phyloP scores from a whole-genome alignment of 2,329 filamentous ascomycete genomes.

The Penicillium psychrosexuale region DNA sequence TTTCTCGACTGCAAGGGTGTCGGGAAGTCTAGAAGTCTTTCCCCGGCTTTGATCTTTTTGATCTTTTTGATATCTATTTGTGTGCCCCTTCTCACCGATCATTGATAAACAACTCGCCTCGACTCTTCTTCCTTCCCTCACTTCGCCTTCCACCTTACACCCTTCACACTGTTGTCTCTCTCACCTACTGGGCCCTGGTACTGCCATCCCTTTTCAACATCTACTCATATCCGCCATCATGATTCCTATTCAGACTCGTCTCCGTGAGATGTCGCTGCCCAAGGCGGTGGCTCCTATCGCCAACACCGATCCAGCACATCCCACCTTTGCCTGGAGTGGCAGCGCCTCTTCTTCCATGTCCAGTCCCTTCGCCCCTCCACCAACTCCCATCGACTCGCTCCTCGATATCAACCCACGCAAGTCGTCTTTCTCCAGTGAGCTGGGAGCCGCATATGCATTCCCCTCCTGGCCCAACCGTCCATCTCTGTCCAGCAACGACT shows the following conservation, averaged over 20 bases:
- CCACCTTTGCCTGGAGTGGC: constrained; percentile 23
- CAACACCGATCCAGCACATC: constrained; percentile 23
- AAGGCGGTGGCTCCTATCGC: constrained; percentile 22
- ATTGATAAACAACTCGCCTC: constrained; percentile 19
- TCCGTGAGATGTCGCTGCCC: constrained; percentile 22
- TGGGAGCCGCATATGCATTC: constrained; percentile 43
- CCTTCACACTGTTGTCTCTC: not conserved
- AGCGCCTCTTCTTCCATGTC: constrained; percentile 31
- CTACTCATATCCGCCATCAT: constrained; percentile 10
- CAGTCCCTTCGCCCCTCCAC: constrained; percentile 39
- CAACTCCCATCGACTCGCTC: constrained; percentile 38
- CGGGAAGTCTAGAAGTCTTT: constrained; percentile 27
- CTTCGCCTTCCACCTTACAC: not conserved
- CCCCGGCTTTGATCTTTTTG: constrained; percentile 27
- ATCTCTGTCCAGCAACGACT: constrained; percentile 35
- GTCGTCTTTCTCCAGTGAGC: constrained; percentile 40
- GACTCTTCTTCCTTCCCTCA: not conserved
- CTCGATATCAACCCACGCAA: constrained; percentile 44
- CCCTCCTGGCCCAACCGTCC: constrained; percentile 46
- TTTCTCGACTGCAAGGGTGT: constrained; percentile 25
- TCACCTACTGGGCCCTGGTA: constrained; percentile 7
- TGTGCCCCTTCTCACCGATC: constrained; percentile 12
- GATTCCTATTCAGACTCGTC: constrained; percentile 25
- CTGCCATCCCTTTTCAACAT: not conserved
- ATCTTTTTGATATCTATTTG: constrained; percentile 10